Evolutionary conservation across 139 green algal genomes (phyloP).

Genomic region (Chlorella sp.): DNA sequence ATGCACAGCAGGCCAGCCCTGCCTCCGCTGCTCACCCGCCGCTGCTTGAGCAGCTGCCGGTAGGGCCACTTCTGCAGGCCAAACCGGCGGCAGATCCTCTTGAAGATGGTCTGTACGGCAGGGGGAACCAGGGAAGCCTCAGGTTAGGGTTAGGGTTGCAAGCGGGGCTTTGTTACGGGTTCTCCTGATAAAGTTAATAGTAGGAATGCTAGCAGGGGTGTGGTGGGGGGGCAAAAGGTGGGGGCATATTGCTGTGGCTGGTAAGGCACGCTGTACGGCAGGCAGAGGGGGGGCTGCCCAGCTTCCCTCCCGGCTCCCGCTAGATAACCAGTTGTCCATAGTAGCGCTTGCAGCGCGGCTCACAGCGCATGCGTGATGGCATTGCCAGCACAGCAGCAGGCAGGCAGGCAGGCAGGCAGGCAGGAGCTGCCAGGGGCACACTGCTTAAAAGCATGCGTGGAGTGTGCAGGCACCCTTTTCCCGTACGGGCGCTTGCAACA

Average conservation of each 20-base stretch:
- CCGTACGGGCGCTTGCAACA: too few species aligned
- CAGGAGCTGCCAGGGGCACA: too few species aligned
- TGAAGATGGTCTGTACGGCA: conserved; percentile 18
- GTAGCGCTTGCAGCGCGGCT: too few species aligned
- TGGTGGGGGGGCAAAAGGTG: not conserved
- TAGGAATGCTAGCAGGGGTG: not conserved
- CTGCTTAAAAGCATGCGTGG: too few species aligned
- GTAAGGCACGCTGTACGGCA: not conserved
- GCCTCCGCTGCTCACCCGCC: conserved; percentile 7
- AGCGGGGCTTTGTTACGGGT: too few species aligned
- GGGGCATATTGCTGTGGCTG: not conserved
- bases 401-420: too few species aligned
- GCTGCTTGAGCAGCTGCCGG: conserved; percentile 25
- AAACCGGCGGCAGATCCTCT: conserved; percentile 26
- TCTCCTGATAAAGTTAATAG: too few species aligned
- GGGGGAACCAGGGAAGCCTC: not conserved
- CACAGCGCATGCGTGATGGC: too few species aligned
- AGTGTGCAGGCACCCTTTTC: too few species aligned
- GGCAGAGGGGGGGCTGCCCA: not conserved
- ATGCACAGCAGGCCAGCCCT: not conserved
- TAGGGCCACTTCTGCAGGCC: conserved; percentile 35
- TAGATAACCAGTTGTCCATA: not conserved
- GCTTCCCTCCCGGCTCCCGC: not conserved
- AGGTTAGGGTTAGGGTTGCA: too few species aligned
- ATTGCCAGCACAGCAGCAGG: too few species aligned